Base-by-base conservation (phyloP, 192 early-diverging fungal species). In the Phycomyces nitens region DNA sequence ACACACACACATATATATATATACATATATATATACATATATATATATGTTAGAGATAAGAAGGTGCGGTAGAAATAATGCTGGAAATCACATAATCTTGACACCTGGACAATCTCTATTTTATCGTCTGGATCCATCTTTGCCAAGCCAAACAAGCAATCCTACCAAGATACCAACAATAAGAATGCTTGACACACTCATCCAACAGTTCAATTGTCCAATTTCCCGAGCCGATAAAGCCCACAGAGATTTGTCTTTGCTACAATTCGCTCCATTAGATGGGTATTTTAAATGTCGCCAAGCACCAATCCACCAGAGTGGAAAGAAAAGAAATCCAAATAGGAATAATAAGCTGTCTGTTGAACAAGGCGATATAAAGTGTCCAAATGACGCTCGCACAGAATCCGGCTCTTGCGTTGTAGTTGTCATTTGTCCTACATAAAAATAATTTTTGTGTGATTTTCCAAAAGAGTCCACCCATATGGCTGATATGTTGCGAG, bases 261-360 rank as follows among this genome's bases (percentile, higher is more conserved):
- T 58, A 5, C 38, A 9, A 27, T 52, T 65, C 57, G 7, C 23
- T 44, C 18, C n/a, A 23, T 5, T 47, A 8, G 5, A 16, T 9
- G 26, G 43, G 29, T 34, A 34, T 7, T 34, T 23, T 0, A 56
- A 18, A 15, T 49, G 24, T 26, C 23, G 42, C 21, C 56, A 66
- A 14, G 65, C 57, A 5, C 65, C 57, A 40, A 66, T 53, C 55
- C 65, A 66, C 65, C 57, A 66, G 14, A 56, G 39, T n/a, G 65
- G 65, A 11, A 66, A 66, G 6, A 27, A 20, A 52, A 66, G 18
- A 41, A 66, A 66, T 7, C 65, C 65, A 66, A 66, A 66, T n/a
- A 66, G 43, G 18, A 66, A 66, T 5, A 66, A 26, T 10, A 39
- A 16, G 16, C 22, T 60, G 26, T 44, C 58, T 21, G 47, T 59